Base-by-base conservation (phyloP, 805 yeast genomes). In the Cyberlindnera mississippiensis region DNA sequence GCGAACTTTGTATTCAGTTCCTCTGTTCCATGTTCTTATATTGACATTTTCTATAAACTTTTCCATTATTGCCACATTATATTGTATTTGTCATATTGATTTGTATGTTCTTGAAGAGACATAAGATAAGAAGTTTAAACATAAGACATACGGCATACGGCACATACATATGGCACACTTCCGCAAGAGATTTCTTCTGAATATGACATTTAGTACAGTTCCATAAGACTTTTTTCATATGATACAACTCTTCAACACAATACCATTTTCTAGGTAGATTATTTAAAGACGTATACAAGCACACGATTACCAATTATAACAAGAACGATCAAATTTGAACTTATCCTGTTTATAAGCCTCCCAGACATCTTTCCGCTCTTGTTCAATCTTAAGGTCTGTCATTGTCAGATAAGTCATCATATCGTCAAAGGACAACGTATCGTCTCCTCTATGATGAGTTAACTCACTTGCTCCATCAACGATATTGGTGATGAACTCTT, bases 401-500 rank as follows among this genome's bases (percentile, higher is more conserved):
- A 3, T 6, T 15, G 12, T 17, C 22, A 41, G 26, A 26, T 16
- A 37, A 12, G 13, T 29, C 19, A 10, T 11, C 18, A 37, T 22
- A 18, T 41, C 45, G 2, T 33, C 41, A 17, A 11, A 14, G 6
- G 14, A n/a, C 3, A 41, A 8, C 13, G 14, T 12, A 8, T 28
- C 35, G 12, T 19, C 34, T 3, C 35, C 40, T 9, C 45, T 28
- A 17, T 41, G 41, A 8, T 19, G 32, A 2, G 45, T 40, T 22
- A 41, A 20, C 12, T 18, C 19, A 4, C 35, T 8, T 4, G 45
- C 45, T 1, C 41, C 45, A 7, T 7, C 17, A 11, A 31, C 14
- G 2, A 37, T 27, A 10, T 41, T 38, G n/a, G 34, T 26, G 13
- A 41, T 33, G n/a, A 37, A 41, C 30, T 33, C 39, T 24, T 41